Evolutionary conservation across 306 rosid species (phyloP).

Genomic region (Glycyrrhiza uralensis): DNA sequence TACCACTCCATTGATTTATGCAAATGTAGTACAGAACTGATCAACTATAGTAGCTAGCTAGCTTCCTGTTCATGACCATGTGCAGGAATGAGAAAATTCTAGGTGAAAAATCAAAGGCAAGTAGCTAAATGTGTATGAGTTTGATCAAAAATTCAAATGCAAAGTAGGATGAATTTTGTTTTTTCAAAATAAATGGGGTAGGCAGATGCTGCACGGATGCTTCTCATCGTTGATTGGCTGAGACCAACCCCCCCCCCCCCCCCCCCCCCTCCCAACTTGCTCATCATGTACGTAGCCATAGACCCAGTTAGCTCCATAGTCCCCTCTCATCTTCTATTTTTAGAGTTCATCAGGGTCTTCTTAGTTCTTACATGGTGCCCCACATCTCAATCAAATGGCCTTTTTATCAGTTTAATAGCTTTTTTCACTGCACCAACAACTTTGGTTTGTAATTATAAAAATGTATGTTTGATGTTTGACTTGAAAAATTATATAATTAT

Average conservation of each 20-base stretch:
- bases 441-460: too few species aligned
- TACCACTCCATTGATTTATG: background rate
- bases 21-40: background rate
- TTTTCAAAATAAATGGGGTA: constrained; percentile 36
- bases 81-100: constrained; percentile 28
- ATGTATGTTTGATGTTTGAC: too few species aligned
- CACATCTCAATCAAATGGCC: constrained; percentile 28
- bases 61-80: constrained; percentile 37
- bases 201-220: constrained; percentile 33
- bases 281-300: background rate
- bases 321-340: constrained; percentile 32
- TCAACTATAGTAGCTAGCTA: background rate
- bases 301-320: constrained; percentile 2
- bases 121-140: constrained; percentile 22
- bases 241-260: constrained; percentile 23
- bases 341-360: constrained; percentile 26
- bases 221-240: constrained; percentile 29
- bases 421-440: constrained; percentile 15
- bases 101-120: constrained; percentile 34
- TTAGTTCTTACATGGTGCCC: constrained; percentile 30
- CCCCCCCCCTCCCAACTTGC: too few species aligned
- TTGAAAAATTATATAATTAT: too few species aligned
- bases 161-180: too few species aligned
- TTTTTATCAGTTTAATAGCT: constrained; percentile 1
- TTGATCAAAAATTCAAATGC: too few species aligned